Percentiles rank a stretch among this genome's conserved stretches.
Evolutionary conservation across 23 red algal genomes (phyloP).

Genomic region (Pyropia yezoensis): DNA sequence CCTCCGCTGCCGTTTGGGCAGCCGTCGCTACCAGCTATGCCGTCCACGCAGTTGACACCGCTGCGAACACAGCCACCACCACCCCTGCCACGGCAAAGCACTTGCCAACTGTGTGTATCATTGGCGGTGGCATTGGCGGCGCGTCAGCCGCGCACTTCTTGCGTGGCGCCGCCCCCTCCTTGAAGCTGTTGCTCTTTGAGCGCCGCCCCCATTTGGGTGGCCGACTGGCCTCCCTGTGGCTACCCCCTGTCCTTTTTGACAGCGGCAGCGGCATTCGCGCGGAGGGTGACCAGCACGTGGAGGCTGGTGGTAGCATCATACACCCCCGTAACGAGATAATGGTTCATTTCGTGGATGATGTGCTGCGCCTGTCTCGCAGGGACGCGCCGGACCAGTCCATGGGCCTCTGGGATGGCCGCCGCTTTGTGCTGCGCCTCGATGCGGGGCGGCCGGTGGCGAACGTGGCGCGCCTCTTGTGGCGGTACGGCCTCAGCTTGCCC

Average conservation of each 20-base stretch:
- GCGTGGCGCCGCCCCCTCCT: background rate
- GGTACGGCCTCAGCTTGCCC: constrained; percentile 24
- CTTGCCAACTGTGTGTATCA: constrained; percentile 18
- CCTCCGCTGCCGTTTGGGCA: no score
- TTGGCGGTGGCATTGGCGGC: constrained; percentile 51
- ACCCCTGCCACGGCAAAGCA: no score
- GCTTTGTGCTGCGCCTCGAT: constrained; percentile 22
- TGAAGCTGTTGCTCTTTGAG: constrained; percentile 33
- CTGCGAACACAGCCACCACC: no score
- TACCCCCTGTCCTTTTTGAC: no score
- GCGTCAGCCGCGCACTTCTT: constrained; percentile 50
- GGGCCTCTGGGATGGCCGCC: constrained; percentile 45
- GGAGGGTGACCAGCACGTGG: background rate
- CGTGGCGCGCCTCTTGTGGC: constrained; percentile 2
- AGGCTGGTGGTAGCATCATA: constrained; percentile 48
- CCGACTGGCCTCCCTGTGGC: constrained; percentile 15
- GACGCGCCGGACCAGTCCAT: background rate
- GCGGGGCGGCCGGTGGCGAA: background rate
- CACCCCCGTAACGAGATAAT: constrained; percentile 28
- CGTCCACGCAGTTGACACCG: no score
- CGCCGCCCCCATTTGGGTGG: constrained; percentile 19
- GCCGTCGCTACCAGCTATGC: no score
- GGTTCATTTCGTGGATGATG: constrained; percentile 12
- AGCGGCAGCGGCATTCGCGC: no score
- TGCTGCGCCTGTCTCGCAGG: constrained; percentile 11